Base-by-base conservation (phyloP, 2,329 filamentous ascomycete species). In the Xylariaceae sp. region DNA sequence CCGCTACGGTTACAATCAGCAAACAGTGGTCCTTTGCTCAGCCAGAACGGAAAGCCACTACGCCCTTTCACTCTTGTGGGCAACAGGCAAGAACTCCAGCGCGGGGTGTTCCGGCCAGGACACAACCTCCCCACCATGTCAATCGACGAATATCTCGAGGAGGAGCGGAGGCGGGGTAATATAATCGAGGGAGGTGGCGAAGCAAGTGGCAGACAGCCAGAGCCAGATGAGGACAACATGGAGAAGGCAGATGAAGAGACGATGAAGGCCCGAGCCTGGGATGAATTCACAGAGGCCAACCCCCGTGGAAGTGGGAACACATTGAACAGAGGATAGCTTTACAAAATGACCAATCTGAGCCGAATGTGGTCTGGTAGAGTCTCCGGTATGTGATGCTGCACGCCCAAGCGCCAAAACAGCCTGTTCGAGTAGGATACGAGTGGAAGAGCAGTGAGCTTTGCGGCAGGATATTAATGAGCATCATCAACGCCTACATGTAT, bases 121-220 rank as follows among this genome's bases (percentile, higher is more conserved):
- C 94, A 99, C 67, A 96, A 89, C 69, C 73, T 99, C 51, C 94
- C 94, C 1, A 97, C 94, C 3, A 97, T 99, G 94, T 89, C 83
- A 1, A 96, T 99, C 54, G 94, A 99, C 60, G 94, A 99, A 72
- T 99, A 97, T 64, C 75, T 99, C 14, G 94, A 95, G 45, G 92
- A 97, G 69, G 94, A 97, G 73, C 80, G 81, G 63, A 80, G 81
- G 58, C 77, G 88, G 54, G 94, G 94, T 14, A 89, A 89, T 17
- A 91, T 99, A 51, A 89, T 97, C 48, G 87, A 96, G 64, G 94
- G 91, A 33, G 90, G 90, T 30, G 91, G 91, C 15, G 87, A 88
- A 61, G 82, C 86, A 57, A 87, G 84, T 58, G 82, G 80, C 14
- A 72, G 82, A 22, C 76, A 77, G 55, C 81, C 84, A 1, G 85